Evolutionary conservation across 306 rosid genomes (phyloP), one percentile per base, ranked within the genome.

Genomic region (Lathyrus tuberosus): DNA sequence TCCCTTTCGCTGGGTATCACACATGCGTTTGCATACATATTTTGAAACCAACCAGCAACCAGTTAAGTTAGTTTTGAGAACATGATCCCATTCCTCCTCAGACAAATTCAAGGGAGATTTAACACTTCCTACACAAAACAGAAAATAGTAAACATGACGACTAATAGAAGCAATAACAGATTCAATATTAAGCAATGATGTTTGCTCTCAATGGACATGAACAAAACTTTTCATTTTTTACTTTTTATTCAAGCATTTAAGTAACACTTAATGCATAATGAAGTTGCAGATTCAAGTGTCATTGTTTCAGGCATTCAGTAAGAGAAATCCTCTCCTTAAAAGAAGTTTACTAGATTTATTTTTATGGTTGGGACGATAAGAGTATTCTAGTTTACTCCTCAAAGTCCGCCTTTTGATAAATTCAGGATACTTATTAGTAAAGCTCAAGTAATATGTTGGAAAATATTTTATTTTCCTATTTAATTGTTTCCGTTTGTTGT

Each of bases 21-120:
- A 73, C 95, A 91, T 87, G 42, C 26, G 85, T 64, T 79, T 70
- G 77, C 87, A 78, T 17, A 89, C 87, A 58, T 76, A 81, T 33
- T 85, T 91, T 22, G 97, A 82, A 65, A 91, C 90, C 87, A 91
- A 67, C 96, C 96, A 91, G 42, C 82, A 70, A 28, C 97, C 92
- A 0, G 79, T 87, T 14, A 91, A 65, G 85, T 91, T 91, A 22
- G 90, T 91, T 64, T 42, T 80, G 53, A 91, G 20, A 7, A 70
- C 85, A 16, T 62, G 18, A 75, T 83, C 71, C 97, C 97, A 91
- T 73, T 91, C 97, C 67, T 84, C 84, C 75, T 87, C 94, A 3
- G 89, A 66, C 73, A 87, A 76, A 37, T 84, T 80, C 70, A 91
- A 43, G 2, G 94, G 46, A 44, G 91, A 79, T 37, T 43, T 86